Percentiles rank a stretch among this genome's conserved stretches.
Conservation (phyloP, 805 yeast species). For the Millerozyma acaciae region DNA sequence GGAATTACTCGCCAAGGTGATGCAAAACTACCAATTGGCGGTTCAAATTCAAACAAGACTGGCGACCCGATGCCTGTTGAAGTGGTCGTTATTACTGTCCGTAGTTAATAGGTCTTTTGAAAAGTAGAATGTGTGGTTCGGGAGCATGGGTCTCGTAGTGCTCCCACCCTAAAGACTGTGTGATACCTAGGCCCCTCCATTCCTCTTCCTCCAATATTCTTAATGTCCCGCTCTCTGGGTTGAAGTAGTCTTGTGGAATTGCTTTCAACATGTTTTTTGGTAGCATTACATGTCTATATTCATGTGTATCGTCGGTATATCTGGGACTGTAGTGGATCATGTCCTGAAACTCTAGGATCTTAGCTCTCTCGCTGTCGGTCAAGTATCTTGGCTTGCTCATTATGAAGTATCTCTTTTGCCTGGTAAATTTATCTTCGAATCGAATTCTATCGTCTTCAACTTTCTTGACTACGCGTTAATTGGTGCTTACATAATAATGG, state of each 20-base stretch:
- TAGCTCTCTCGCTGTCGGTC: conserved; percentile 77
- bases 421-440: background rate
- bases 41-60: too few relatives aligned
- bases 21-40: too few relatives aligned
- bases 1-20: too few relatives aligned
- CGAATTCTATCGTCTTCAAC: background rate
- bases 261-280: conserved; percentile 94
- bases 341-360: conserved; percentile 87
- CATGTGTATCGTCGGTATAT: conserved; percentile 87
- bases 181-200: conserved; percentile 97
- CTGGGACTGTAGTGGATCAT: conserved; percentile 92
- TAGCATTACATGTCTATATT: conserved; percentile 94
- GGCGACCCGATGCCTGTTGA: background rate
- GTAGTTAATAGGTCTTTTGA: conserved; percentile 60
- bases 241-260: conserved; percentile 91
- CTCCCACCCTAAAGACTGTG: conserved; percentile 96
- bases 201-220: conserved; percentile 91
- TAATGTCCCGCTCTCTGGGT: conserved; percentile 88
- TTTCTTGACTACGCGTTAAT: too few relatives aligned
- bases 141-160: conserved; percentile 98
- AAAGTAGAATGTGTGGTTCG: conserved; percentile 92
- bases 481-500: too few relatives aligned
- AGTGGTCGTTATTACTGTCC: conserved; percentile 28
- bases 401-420: too few relatives aligned
- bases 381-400: conserved; percentile 64